phyloP scores from a whole-genome alignment of 192 early-diverging fungal species.

The Backusella tarrabulga region DNA sequence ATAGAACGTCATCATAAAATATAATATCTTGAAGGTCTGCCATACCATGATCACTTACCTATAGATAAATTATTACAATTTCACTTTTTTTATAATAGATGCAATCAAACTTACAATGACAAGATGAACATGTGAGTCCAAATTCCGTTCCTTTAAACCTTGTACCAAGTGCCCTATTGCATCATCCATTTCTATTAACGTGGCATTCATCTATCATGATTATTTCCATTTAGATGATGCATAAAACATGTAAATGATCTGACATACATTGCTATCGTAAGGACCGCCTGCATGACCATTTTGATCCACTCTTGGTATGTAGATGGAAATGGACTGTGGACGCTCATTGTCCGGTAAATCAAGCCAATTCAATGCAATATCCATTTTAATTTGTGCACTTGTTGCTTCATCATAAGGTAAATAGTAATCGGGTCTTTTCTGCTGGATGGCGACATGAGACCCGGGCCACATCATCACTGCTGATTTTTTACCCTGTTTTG shows the following conservation, averaged over 20 bases:
- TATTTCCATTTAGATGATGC: neutral
- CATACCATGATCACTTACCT: constrained; percentile 93
- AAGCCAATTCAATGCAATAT: constrained; percentile 71
- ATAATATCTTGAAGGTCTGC: constrained; percentile 54
- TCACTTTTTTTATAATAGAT: no score
- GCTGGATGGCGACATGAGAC: constrained; percentile 55
- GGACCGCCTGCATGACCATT: constrained; percentile 76
- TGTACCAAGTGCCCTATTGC: constrained; percentile 58
- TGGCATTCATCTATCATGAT: constrained; percentile 49
- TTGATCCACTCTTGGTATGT: constrained; percentile 79
- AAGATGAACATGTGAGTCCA: constrained; percentile 67
- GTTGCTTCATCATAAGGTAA: constrained; percentile 49
- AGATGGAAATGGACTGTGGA: constrained; percentile 73
- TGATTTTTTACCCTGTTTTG: constrained; percentile 61
- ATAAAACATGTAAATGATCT: no score
- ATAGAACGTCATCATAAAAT: constrained; percentile 65
- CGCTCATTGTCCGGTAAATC: constrained; percentile 67
- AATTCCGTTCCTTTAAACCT: constrained; percentile 54
- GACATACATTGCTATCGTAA: constrained; percentile 50
- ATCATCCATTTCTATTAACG: constrained; percentile 52
- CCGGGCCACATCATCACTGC: constrained; percentile 92
- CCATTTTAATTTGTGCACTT: constrained; percentile 53
- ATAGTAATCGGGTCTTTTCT: constrained; percentile 62
- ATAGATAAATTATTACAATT: constrained; percentile 6
- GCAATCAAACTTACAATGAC: constrained; percentile 23